Conservation (phyloP, 257 asterid species). For the Jacaranda mimosifolia region DNA sequence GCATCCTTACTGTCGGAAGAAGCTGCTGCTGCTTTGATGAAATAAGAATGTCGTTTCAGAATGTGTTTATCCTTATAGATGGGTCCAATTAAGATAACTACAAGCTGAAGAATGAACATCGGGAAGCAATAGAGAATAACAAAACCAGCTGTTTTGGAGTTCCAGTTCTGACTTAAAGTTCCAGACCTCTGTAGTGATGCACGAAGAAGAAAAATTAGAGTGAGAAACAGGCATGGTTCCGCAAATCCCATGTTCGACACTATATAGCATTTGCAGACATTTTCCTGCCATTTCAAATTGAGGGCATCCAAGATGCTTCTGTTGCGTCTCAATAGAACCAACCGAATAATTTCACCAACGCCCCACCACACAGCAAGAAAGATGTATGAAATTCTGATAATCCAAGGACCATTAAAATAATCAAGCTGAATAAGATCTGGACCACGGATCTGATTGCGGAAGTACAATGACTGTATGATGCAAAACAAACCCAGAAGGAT, state of each 20-base stretch:
- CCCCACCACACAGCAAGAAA: slow-evolving; percentile 78
- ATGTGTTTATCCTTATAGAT: slow-evolving; percentile 41
- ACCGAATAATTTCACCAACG: slow-evolving; percentile 73
- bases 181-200: slow-evolving; percentile 77
- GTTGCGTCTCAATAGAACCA: slow-evolving; percentile 61
- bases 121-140: slow-evolving; percentile 79
- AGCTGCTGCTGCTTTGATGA: slow-evolving; percentile 49
- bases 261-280: slow-evolving; percentile 78
- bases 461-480: slow-evolving; percentile 61
- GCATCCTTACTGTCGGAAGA: slow-evolving; percentile 33
- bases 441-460: slow-evolving; percentile 58
- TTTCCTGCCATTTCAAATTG: slow-evolving; percentile 71
- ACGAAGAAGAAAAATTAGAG: slow-evolving; percentile 75
- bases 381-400: slow-evolving; percentile 61
- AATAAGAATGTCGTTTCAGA: slow-evolving; percentile 62
- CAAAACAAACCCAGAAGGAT: slow-evolving; percentile 71
- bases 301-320: slow-evolving; percentile 63
- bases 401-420: slow-evolving; percentile 88
- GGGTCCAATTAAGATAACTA: slow-evolving; percentile 64
- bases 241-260: slow-evolving; percentile 86
- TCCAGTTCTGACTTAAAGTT: slow-evolving; percentile 70
- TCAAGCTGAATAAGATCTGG: slow-evolving; percentile 59
- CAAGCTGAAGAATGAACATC: slow-evolving; percentile 68
- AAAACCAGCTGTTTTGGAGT: slow-evolving; percentile 61
- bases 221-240: slow-evolving; percentile 84